A percentile compares a stretch with the other conserved stretches of the same genome.
Conservation (phyloP, 805 yeast species). For the Kodamaea kaohsiungensis region DNA sequence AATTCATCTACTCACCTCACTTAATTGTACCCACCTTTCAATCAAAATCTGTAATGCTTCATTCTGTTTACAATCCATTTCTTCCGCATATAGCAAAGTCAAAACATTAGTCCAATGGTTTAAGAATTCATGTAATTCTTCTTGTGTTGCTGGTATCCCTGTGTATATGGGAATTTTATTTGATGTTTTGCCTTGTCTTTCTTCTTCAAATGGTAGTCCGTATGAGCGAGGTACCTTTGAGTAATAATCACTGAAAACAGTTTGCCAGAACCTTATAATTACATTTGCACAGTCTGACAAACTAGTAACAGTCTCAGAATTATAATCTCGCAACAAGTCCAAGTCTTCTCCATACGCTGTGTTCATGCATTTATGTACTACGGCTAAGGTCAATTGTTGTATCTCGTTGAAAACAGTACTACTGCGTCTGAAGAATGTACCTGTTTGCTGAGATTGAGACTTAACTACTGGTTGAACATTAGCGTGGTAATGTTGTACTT, state of each 20-base stretch:
- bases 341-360: conserved; percentile 59
- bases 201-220: conserved; percentile 5
- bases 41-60: conserved; percentile 20
- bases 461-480: background rate
- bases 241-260: conserved; percentile 59
- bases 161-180: conserved; percentile 6
- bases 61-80: conserved; percentile 26
- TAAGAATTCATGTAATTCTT: conserved; percentile 39
- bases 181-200: background rate
- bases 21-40: conserved; percentile 15
- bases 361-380: conserved; percentile 53
- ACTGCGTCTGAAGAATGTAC: background rate
- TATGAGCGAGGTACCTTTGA: conserved; percentile 9
- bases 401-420: background rate
- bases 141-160: conserved; percentile 13
- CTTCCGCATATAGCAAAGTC: conserved; percentile 39
- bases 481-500: background rate
- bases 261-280: conserved; percentile 50
- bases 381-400: conserved; percentile 37
- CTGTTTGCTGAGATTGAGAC: background rate
- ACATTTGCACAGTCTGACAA: conserved; percentile 45
- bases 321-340: conserved; percentile 49
- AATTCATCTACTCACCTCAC: too few species aligned
- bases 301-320: conserved; percentile 30
- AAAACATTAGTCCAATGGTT: conserved; percentile 55